Evolutionary conservation across 306 rosid genomes (phyloP), one percentile per base, ranked within the genome.

Genomic region (Cercis canadensis): DNA sequence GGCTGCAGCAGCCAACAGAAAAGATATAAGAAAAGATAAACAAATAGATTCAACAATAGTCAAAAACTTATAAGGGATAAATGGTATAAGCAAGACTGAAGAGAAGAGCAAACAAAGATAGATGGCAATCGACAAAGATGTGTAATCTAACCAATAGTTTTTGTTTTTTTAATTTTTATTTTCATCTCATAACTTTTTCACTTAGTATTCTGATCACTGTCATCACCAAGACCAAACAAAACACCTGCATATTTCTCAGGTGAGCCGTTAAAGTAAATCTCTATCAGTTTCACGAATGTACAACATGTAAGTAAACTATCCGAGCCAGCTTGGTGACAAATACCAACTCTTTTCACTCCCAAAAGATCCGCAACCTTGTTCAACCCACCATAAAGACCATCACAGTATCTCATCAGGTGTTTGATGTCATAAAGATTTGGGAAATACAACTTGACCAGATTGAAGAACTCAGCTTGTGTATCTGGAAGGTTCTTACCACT

Each of bases 291-390:
- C 72, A 76, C 72, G 78, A 68, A 83, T 2, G 80, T 52, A 58
- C 69, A 54, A 60, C 71, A 57, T 16, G 87, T 83, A 41, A 83
- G 80, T 64, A 83, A 76, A 65, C 87, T 83, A 83, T 78, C 87
- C 0, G 87, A 83, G 15, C 87, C 87, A 60, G 87, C 87, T 79
- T 75, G 87, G 70, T 83, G 87, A 62, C 68, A 50, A 5, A 36
- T 64, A 8, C 87, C 87, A 11, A 83, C 31, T 65, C 87, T 80
- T 65, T 73, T 51, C 58, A 80, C 85, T 21, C 67, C 75, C 39
- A 83, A 69, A 11, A 43, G 65, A 52, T 69, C 75, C 0, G 82
- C 85, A 16, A 83, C 54, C 37, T 46, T 83, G 75, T 69, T 73
- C 80, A 83, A 47, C 9, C 87, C 87, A 37, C 87, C 87, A 6